These are phyloP conservation scores for Phytophthora vignae DNA, from an alignment of 352 stramenopile genomes.

Conservation along the genomic window DNA sequence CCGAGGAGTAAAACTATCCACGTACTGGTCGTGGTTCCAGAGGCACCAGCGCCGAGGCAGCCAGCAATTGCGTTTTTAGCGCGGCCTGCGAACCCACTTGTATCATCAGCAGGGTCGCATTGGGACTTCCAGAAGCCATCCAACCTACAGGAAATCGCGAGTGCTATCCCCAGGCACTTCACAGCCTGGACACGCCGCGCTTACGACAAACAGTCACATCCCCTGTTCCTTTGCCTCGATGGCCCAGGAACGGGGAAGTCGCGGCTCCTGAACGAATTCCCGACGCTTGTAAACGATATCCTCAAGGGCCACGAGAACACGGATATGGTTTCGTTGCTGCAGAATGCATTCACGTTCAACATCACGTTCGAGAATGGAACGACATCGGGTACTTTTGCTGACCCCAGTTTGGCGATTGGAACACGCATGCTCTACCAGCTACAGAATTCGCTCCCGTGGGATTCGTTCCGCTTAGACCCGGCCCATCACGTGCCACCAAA, in stretches of 20 bases:
- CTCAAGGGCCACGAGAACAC: not conserved
- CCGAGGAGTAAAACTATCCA: too few relatives aligned
- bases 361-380: not conserved
- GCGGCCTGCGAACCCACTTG: too few relatives aligned
- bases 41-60: too few relatives aligned
- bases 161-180: not conserved
- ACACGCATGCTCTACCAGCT: not conserved
- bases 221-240: not conserved
- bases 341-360: not conserved
- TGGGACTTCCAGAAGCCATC: not conserved
- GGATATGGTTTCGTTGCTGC: not conserved
- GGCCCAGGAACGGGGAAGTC: not conserved
- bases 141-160: not conserved
- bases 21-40: too few relatives aligned
- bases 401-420: not conserved
- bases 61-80: too few relatives aligned
- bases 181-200: not conserved
- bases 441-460: not conserved
- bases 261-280: not conserved
- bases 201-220: not conserved
- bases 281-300: not conserved
- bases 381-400: not conserved
- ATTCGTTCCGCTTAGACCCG: not conserved
- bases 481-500: not conserved
- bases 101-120: not conserved